Percentiles rank a stretch among this genome's conserved stretches.
Evolutionary conservation across 202 grass and related monocot genomes (phyloP).

Genomic region (Zoysia matrella): DNA sequence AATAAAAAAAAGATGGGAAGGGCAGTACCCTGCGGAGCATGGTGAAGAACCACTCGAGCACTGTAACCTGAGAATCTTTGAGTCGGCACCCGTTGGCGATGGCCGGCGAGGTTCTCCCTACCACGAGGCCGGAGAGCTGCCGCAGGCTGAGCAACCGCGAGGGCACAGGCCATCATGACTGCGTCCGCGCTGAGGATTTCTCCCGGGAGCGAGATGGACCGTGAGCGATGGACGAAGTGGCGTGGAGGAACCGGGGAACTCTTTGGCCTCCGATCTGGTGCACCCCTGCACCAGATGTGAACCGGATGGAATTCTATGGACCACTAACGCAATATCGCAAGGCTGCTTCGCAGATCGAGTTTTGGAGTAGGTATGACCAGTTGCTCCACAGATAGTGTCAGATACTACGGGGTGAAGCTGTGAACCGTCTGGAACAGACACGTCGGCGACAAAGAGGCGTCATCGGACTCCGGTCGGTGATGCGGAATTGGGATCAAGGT

Average conservation of each 20-base stretch:
- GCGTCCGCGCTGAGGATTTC: too few species aligned
- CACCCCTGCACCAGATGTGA: constrained; percentile 28
- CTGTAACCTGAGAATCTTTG: constrained; percentile 39
- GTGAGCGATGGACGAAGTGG: background rate
- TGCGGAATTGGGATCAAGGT: background rate
- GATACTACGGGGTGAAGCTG: background rate
- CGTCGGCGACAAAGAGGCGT: background rate
- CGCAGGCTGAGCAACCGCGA: constrained; percentile 43
- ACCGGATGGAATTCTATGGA: constrained; percentile 22
- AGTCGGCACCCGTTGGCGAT: constrained; percentile 17
- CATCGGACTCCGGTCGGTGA: constrained; percentile 9
- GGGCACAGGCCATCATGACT: background rate
- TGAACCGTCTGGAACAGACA: background rate
- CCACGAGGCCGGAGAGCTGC: constrained; percentile 18
- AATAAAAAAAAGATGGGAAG: background rate
- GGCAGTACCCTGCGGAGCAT: background rate
- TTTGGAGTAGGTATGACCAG: too few species aligned
- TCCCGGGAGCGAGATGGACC: background rate
- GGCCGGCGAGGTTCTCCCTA: constrained; percentile 16
- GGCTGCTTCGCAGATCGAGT: constrained; percentile 44
- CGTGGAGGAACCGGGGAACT: constrained; percentile 11
- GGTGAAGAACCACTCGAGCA: background rate
- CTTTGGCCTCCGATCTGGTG: background rate
- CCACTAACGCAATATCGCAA: constrained; percentile 45
- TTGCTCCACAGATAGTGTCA: too few species aligned